A percentile compares a stretch with the other conserved stretches of the same genome.
phyloP scores from a whole-genome alignment of 139 green algal genomes.

The Trebouxia sp. region DNA sequence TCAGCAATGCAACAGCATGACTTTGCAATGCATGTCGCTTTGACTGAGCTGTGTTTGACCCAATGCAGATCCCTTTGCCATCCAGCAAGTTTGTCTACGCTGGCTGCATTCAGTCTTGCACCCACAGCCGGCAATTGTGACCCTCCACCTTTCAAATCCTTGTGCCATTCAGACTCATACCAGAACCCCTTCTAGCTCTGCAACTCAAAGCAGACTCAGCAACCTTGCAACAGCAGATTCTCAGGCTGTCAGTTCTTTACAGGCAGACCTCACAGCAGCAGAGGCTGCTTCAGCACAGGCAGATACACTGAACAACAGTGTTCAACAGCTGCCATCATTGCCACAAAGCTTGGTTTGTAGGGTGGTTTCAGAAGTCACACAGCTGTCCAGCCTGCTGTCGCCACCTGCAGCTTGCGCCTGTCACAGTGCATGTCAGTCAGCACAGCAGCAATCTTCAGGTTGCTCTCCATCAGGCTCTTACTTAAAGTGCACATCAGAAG shows the following conservation, averaged over 20 bases:
- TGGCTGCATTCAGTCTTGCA: not conserved
- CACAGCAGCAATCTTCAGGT: not conserved
- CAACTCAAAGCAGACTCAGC: too few species aligned
- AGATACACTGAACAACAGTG: too few species aligned
- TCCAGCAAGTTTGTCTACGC: not conserved
- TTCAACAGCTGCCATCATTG: not conserved
- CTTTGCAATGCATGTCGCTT: not conserved
- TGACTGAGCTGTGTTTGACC: not conserved
- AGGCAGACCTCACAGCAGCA: too few species aligned
- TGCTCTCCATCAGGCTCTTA: not conserved
- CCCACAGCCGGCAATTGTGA: not conserved
- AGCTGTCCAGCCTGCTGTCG: not conserved
- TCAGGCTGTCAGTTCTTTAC: too few species aligned
- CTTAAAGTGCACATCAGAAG: not conserved
- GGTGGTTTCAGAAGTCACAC: constrained; percentile 2
- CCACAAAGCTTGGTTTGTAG: not conserved
- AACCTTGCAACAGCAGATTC: too few species aligned
- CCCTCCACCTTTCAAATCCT: not conserved
- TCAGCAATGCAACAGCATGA: not conserved
- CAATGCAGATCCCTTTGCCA: constrained; percentile 14
- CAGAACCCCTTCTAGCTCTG: too few species aligned
- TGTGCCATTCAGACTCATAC: too few species aligned
- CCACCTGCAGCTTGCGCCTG: not conserved
- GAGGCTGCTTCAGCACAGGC: too few species aligned
- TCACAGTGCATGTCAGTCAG: not conserved